These are phyloP conservation scores for Stephanodiscus triporus DNA, from an alignment of 108 stramenopile species.

Conservation along the genomic window DNA sequence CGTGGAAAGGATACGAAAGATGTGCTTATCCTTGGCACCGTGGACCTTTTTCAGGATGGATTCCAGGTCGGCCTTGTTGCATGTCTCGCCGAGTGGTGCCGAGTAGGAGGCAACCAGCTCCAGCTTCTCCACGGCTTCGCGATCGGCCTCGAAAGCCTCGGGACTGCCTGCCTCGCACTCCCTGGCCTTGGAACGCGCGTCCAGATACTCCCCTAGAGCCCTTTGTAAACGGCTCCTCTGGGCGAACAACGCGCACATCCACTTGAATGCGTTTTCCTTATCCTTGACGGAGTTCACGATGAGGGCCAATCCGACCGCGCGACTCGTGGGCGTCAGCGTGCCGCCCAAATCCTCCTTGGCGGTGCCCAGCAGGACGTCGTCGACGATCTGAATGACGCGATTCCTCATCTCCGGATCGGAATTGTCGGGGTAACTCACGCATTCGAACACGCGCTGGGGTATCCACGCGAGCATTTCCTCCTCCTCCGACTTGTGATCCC, in stretches of 20 bases:
- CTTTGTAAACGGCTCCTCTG: slow-evolving; percentile 64
- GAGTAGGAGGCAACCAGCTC: slow-evolving; percentile 59
- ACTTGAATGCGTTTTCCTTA: slow-evolving; percentile 51
- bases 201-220: slow-evolving; percentile 61
- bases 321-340: slow-evolving; percentile 64
- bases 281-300: slow-evolving; percentile 61
- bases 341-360: slow-evolving; percentile 19
- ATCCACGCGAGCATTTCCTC: slow-evolving; percentile 75
- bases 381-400: slow-evolving; percentile 70
- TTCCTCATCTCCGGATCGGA: slow-evolving; percentile 70
- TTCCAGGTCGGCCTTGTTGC: slow-evolving; percentile 39
- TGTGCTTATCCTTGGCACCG: slow-evolving; percentile 75
- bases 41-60: slow-evolving; percentile 71
- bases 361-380: slow-evolving; percentile 61
- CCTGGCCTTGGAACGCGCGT: slow-evolving; percentile 56
- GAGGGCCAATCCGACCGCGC: slow-evolving; percentile 80
- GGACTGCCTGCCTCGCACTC: slow-evolving; percentile 58
- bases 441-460: slow-evolving; percentile 72
- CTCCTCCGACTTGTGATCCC: slow-evolving; percentile 3
- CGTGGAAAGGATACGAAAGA: slow-evolving; percentile 78
- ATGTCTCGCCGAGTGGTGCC: slow-evolving; percentile 18
- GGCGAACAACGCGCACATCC: slow-evolving; percentile 60
- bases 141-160: slow-evolving; percentile 69
- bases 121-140: slow-evolving; percentile 71
- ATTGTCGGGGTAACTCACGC: slow-evolving; percentile 57